Conservation (phyloP, 441 rosid genomes). For the Aleurites moluccanus region DNA sequence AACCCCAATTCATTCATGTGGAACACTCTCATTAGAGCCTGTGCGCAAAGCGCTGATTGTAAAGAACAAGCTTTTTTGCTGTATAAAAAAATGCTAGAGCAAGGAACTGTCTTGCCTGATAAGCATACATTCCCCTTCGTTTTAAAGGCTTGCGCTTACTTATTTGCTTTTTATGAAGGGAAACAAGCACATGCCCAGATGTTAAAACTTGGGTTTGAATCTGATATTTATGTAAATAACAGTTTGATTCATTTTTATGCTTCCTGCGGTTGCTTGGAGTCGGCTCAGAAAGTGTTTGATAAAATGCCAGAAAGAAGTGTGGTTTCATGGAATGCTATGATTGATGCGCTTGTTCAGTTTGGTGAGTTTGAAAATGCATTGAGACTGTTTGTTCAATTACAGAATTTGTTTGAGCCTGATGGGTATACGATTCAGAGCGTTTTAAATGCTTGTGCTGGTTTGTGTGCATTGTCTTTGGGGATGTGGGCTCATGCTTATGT, state of each 20-base stretch:
- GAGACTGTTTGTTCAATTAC: conserved; percentile 50
- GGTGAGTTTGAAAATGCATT: conserved; percentile 64
- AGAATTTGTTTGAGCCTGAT: conserved; percentile 54
- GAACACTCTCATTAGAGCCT: conserved; percentile 68
- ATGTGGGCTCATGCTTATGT: conserved; percentile 53
- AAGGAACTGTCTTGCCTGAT: conserved; percentile 48
- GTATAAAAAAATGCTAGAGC: conserved; percentile 47
- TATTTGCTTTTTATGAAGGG: conserved; percentile 45
- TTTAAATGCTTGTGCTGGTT: conserved; percentile 59
- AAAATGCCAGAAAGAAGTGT: conserved; percentile 56
- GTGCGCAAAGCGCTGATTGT: conserved; percentile 41
- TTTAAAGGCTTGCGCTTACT: conserved; percentile 57
- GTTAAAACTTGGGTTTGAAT: conserved; percentile 47
- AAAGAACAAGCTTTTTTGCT: conserved; percentile 51
- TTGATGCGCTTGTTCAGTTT: conserved; percentile 59
- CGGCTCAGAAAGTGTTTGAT: conserved; percentile 60
- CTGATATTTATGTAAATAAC: conserved; percentile 50
- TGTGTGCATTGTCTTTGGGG: conserved; percentile 59
- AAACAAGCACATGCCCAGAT: conserved; percentile 57
- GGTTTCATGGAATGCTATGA: conserved; percentile 73
- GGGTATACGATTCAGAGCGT: conserved; percentile 64
- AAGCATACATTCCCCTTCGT: conserved; percentile 72
- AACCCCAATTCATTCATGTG: conserved; percentile 62
- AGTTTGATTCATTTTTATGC: conserved; percentile 63
- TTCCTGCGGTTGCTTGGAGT: conserved; percentile 43